Base-by-base conservation (phyloP, 768 basidiomycete genomes). In the Ephemerocybe angulata region DNA sequence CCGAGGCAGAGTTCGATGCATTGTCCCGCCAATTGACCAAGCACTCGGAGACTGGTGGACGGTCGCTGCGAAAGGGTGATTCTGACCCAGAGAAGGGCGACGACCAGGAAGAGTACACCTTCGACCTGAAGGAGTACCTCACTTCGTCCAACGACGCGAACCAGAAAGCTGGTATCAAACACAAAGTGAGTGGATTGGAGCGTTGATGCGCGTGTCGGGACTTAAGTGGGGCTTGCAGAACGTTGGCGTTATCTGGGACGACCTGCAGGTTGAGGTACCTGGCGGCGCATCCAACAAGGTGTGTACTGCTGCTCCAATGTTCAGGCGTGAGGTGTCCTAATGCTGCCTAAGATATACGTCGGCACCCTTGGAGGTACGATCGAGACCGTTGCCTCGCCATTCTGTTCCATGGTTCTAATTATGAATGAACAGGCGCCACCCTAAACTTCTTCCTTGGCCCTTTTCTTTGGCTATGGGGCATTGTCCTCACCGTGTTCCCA, bases 201-300 rank as follows among this genome's bases (percentile, higher is more conserved):
- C 50, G 40, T 10, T 3, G 21, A 22, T 3, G 53, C 15, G 22
- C 7, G 37, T 17, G 31, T 24, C 33, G 24, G 12, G 15, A 19
- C 38, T 28, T 15, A 54, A 24, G 43, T 24, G 11, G 30, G 17
- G 51, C n/a, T 19, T 8, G 10, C 52, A 80, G 76, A 84, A 86
- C 55, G 86, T 90, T 7, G 87, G 87, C 30, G 83, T 90, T 25
- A 81, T 82, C 22, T 90, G 88, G 88, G 79, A 87, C 48, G 75
- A 85, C 60, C 70, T 90, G 1, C 72, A 82, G 55, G 88, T 89
- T 25, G 73, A 81, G 5, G 85, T 82, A 27, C 56, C 76, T 3
- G 87, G 79, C 11, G 63, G 70, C 11, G 75, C 80, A 65, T 73
- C 71, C 8, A 50, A 31, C 64, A 88, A 87, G 73, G 87, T 80